Evolutionary conservation across 2,329 filamentous ascomycete genomes (phyloP), one percentile per base, ranked within the genome.

Genomic region (Talaromyces sp.): DNA sequence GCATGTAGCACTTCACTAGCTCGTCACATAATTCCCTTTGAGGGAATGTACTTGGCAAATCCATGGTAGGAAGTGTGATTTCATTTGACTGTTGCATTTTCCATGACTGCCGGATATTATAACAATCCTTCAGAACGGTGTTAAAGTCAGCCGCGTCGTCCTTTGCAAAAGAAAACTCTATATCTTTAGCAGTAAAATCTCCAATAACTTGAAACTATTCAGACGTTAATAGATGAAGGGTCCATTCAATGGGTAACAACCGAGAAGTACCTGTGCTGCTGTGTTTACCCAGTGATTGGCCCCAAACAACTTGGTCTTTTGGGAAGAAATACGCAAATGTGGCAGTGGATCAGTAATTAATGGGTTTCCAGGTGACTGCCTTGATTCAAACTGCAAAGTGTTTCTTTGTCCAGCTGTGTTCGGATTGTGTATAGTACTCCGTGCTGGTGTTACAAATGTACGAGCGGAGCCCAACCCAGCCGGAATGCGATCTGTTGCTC

Each of bases 1-100:
- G 71, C 58, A 78, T 65, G 58, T 78, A 79, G 31, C 72, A 56
- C 7, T 69, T 57, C 6, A 77, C 70, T n/a, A 78, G 64, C 55
- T 56, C 31, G 35, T 62, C 56, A 29, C 56, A 62, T 2, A 13
- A 32, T 8, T 32, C 35, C 17, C 27, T 59, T 9, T 52, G 32
- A 5, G 58, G 58, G 17, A 60, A 57, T 17, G 58, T 57, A 26
- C 32, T 51, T 29, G 19, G 35, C 29, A 60, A 21, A 46, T 60
- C 49, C 26, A 50, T 11, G 11, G 46, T 27, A 65, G 65, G 55
- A 54, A 52, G 54, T 4, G 32, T 29, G 41, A 17, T 51, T 21
- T 57, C 54, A 49, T 52, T 56, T 5, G 49, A 56, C 3, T 11
- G 38, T 3, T 57, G 49, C 26, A 46, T 57, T 35, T 56, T 60